Evolutionary conservation across 768 basidiomycete genomes (phyloP).

Genomic region (Chlorophyllum brunneum): DNA sequence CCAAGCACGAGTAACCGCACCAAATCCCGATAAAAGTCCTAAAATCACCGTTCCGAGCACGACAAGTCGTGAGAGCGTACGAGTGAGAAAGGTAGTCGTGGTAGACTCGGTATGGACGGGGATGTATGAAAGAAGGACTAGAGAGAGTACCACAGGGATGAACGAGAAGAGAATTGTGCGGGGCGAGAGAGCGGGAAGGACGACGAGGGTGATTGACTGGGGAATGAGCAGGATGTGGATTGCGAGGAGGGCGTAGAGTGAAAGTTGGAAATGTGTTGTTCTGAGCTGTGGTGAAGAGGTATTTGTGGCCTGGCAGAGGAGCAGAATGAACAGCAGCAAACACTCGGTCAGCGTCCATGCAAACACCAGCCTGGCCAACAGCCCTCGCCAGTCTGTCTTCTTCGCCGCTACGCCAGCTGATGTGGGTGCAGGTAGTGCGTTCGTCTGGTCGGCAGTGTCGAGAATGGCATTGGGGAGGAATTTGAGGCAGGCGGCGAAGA

Average conservation of each 20-base stretch:
- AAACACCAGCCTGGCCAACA: conserved; percentile 39
- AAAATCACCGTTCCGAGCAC: conserved; percentile 77
- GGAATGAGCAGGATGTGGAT: conserved; percentile 68
- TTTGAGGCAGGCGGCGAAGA: conserved; percentile 1
- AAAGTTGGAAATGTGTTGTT: conserved; percentile 63
- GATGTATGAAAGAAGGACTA: conserved; percentile 60
- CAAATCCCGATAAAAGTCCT: conserved; percentile 78
- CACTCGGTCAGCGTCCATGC: conserved; percentile 73
- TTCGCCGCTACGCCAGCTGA: not conserved
- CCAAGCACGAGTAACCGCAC: conserved; percentile 69
- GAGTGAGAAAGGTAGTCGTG: conserved; percentile 37
- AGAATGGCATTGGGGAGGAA: conserved; percentile 2
- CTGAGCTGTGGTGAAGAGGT: conserved; percentile 55
- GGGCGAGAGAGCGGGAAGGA: conserved; percentile 22
- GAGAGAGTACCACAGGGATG: conserved; percentile 49
- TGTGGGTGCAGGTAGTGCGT: not conserved
- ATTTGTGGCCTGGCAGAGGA: conserved; percentile 66
- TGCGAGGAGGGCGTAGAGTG: conserved; percentile 55
- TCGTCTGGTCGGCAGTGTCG: not conserved
- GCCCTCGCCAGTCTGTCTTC: conserved; percentile 12
- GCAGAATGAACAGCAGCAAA: conserved; percentile 64
- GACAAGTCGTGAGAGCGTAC: conserved; percentile 58
- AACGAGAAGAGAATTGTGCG: conserved; percentile 18
- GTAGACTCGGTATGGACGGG: conserved; percentile 53
- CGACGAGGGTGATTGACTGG: conserved; percentile 54